Percentiles rank a stretch among this genome's conserved stretches.
These are phyloP conservation scores for Collybia sordida DNA, from an alignment of 768 basidiomycete species.

Conservation along the genomic window DNA sequence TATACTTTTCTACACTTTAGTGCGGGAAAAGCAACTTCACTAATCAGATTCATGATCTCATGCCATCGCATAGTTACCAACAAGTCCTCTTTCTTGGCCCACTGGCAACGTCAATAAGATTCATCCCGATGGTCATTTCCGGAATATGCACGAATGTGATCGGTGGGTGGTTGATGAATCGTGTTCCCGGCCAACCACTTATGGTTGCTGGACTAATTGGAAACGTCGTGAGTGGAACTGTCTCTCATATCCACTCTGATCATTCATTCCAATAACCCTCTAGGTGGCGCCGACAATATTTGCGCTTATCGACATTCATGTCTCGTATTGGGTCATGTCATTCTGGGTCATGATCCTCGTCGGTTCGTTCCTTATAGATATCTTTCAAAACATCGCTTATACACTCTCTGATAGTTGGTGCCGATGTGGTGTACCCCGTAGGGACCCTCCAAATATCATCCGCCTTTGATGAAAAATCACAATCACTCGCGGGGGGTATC, in stretches of 20 bases:
- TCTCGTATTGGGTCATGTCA: constrained; percentile 1
- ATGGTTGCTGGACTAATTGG: not conserved
- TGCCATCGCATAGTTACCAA: not conserved
- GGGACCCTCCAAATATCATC: constrained; percentile 1
- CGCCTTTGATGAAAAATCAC: constrained; percentile 1
- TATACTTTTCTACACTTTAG: not conserved
- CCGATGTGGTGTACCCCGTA: constrained; percentile 1
- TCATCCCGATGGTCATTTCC: not conserved
- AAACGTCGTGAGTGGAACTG: not conserved
- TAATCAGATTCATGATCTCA: not conserved
- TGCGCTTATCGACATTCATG: not conserved
- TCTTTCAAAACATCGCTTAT: too few species aligned
- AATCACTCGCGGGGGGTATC: constrained; percentile 1
- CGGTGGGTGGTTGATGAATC: constrained; percentile 2
- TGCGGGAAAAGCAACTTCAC: not conserved
- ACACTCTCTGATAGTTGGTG: not conserved
- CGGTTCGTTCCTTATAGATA: not conserved
- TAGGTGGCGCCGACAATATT: not conserved
- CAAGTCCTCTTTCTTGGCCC: not conserved
- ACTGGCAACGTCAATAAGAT: not conserved
- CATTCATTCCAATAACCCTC: not conserved
- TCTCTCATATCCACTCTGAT: not conserved
- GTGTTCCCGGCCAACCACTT: not conserved
- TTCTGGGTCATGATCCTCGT: constrained; percentile 3
- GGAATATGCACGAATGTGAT: not conserved